phyloP scores from a whole-genome alignment of 2,329 filamentous ascomycete genomes.

The Epichloe glyceriae region DNA sequence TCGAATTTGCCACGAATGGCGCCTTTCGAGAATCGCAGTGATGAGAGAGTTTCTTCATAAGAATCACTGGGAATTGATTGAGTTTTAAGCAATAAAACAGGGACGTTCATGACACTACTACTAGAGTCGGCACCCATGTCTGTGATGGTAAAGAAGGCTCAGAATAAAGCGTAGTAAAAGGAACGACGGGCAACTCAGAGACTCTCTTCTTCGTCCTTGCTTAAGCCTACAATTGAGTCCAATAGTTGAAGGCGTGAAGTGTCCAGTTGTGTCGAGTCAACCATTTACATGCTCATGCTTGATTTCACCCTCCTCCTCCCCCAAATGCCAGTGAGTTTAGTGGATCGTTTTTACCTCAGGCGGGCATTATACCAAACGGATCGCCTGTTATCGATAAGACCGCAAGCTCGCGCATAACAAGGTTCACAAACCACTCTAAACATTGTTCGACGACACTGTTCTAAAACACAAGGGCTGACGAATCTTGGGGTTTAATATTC shows the following conservation, averaged over 20 bases:
- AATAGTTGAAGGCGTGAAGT: not conserved
- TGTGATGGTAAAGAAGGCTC: not conserved
- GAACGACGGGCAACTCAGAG: not conserved
- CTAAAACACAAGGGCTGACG: not conserved
- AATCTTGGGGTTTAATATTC: not conserved
- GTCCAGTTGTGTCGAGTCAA: not conserved
- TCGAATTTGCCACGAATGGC: slow-evolving; percentile 33
- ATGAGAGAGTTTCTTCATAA: slow-evolving; percentile 51
- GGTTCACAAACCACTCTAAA: too few species aligned
- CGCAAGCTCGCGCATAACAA: too few species aligned
- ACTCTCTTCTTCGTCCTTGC: not conserved
- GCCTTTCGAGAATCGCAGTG: slow-evolving; percentile 7
- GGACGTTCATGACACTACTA: slow-evolving; percentile 10
- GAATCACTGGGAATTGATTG: slow-evolving; percentile 57
- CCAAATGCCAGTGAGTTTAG: not conserved
- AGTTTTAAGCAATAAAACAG: slow-evolving; percentile 66
- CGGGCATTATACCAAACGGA: not conserved
- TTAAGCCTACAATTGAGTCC: not conserved
- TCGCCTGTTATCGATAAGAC: too few species aligned
- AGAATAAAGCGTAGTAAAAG: not conserved
- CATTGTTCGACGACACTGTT: too few species aligned
- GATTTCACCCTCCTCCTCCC: too few species aligned
- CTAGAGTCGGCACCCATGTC: not conserved
- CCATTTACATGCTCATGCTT: not conserved
- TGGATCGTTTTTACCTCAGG: not conserved